A percentile compares a stretch with the other conserved stretches of the same genome.
Conservation (phyloP, 176 grass and related monocot genomes). For the Zea mays region Zm-B73-REFERENCE-NAM-5.0 NC_050101.1:175322501-175323000, state of each 20-base stretch:
- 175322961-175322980: conserved; percentile 66
- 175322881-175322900: conserved; percentile 65
- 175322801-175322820: background rate
- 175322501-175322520: conserved; percentile 60
- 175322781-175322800: background rate
- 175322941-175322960: conserved; percentile 75
- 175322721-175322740: background rate
- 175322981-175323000: conserved; percentile 50
- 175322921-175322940: conserved; percentile 86
- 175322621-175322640: conserved; percentile 59
- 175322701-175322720: background rate
- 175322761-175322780: background rate
- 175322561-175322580: conserved; percentile 59
- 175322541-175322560: conserved; percentile 82
- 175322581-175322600: conserved; percentile 82
- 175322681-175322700: conserved; percentile 3
- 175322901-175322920: conserved; percentile 78
- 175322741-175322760: background rate
- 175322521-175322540: conserved; percentile 65
- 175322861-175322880: no score
- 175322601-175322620: conserved; percentile 76
- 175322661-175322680: conserved; percentile 83
- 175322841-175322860: background rate
- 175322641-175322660: conserved; percentile 67
- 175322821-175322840: background rate